Conservation (phyloP, 2,329 filamentous ascomycete species). For the Alternaria viburni region DNA sequence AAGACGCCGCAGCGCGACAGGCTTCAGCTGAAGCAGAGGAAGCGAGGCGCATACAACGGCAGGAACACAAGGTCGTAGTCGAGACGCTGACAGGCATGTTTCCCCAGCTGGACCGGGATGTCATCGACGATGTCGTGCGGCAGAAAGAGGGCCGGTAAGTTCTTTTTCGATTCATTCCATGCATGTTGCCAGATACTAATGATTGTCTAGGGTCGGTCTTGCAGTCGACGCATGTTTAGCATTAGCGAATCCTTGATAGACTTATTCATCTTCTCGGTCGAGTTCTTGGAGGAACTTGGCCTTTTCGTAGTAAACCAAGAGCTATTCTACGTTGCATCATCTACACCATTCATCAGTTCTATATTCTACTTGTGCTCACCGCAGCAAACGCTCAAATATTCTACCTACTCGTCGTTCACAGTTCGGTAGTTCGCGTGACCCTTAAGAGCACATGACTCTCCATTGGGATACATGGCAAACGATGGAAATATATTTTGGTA, state of each 20-base stretch:
- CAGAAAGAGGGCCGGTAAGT: conserved; percentile 92
- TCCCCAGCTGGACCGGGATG: conserved; percentile 87
- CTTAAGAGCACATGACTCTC: background rate
- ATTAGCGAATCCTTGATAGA: conserved; percentile 19
- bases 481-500: background rate
- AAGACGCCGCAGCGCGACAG: conserved; percentile 88
- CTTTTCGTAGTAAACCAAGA: background rate
- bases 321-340: background rate
- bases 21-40: conserved; percentile 90
- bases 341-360: background rate
- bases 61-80: conserved; percentile 88
- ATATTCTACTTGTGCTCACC: background rate
- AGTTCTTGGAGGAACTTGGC: background rate
- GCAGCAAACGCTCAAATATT: background rate
- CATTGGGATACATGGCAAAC: background rate
- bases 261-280: background rate
- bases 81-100: conserved; percentile 97
- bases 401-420: background rate
- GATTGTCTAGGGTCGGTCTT: conserved; percentile 11
- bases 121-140: conserved; percentile 96
- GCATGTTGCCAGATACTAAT: background rate
- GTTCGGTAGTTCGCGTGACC: background rate
- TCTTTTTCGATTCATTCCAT: background rate
- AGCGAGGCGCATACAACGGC: conserved; percentile 78
- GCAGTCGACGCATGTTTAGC: conserved; percentile 22